Evolutionary conservation across 805 yeast species (phyloP), one percentile per base, ranked within the genome.

Genomic region (Blastobotrys robertii): DNA sequence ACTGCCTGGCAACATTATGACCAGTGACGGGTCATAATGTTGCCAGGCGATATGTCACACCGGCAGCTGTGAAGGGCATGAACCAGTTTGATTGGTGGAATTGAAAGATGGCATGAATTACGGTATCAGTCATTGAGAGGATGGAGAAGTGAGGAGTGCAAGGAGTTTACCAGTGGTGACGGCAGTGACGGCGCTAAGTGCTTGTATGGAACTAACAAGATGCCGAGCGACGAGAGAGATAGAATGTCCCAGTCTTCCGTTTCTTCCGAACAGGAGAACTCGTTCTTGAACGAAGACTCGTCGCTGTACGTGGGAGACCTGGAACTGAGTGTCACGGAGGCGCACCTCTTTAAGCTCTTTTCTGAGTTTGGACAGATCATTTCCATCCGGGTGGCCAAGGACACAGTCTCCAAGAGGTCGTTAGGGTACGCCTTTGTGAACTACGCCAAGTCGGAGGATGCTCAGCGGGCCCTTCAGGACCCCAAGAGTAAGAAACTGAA

Each of bases 381-480:
- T 29, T 81, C 94, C 49, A 83, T 85, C 65, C 81, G 94, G 72
- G 88, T 85, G 50, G 84, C 94, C 66, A 84, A 94, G 72, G 94
- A 86, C 63, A 84, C 92, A 50, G 76, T 84, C 54, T 75, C 94
- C 64, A 83, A 83, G 73, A 81, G 79, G 58, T 84, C 95, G 42
- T 73, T 86, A 59, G 94, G 95, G 64, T 84, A 85, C 65, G 95
- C 92, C 58, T 86, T 85, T 68, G 94, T 86, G 56, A 86, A 84
- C 76, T 85, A 71, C 41, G 39, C 76, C 81, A 77, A 68, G 76
- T 76, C 72, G 52, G 81, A 74, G 52, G 92, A 84, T 59, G 94
- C 90, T 60, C 84, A 78, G 67, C 74, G 70, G 58, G 95, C 94
- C 50, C 72, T 85, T 64, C 16, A 83, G 58, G 83, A 81, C 63